These are phyloP conservation scores for Penicillium sp. DNA, from an alignment of 2,329 filamentous ascomycete genomes.

Conservation along the genomic window DNA sequence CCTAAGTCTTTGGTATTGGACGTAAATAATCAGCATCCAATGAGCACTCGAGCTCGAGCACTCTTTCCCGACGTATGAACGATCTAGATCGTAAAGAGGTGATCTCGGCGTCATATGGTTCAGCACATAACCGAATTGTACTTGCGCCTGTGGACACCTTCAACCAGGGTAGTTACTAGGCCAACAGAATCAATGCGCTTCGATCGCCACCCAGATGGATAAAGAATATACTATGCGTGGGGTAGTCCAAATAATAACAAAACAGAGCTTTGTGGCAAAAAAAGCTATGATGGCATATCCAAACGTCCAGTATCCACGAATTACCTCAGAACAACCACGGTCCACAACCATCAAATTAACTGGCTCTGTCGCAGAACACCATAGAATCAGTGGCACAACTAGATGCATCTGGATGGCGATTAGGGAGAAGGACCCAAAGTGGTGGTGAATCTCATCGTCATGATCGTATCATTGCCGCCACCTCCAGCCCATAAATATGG, in stretches of 20 bases:
- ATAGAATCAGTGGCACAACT: constrained; percentile 13
- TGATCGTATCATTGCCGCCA: constrained; percentile 26
- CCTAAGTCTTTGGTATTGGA: no score
- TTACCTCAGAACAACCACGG: not conserved
- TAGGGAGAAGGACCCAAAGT: constrained; percentile 12
- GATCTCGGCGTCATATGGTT: no score
- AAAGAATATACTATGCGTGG: not conserved
- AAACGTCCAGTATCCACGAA: constrained; percentile 1
- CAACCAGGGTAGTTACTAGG: not conserved
- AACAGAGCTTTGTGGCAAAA: constrained; percentile 12
- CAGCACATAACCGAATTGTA: not conserved
- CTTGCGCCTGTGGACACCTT: not conserved
- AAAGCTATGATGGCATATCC: constrained; percentile 2
- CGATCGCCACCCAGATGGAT: not conserved
- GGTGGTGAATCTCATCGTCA: constrained; percentile 25
- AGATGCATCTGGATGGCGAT: constrained; percentile 8
- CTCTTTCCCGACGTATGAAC: no score
- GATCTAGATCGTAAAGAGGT: no score
- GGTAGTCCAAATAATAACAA: not conserved
- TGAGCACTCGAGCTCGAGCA: no score
- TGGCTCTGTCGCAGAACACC: constrained; percentile 10
- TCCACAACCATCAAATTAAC: not conserved
- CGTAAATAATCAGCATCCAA: no score
- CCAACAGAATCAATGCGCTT: not conserved
- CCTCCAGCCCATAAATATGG: constrained; percentile 14